Evolutionary conservation across 495 filamentous ascomycete species (phyloP).

Genomic region (Neurospora sp.): DNA sequence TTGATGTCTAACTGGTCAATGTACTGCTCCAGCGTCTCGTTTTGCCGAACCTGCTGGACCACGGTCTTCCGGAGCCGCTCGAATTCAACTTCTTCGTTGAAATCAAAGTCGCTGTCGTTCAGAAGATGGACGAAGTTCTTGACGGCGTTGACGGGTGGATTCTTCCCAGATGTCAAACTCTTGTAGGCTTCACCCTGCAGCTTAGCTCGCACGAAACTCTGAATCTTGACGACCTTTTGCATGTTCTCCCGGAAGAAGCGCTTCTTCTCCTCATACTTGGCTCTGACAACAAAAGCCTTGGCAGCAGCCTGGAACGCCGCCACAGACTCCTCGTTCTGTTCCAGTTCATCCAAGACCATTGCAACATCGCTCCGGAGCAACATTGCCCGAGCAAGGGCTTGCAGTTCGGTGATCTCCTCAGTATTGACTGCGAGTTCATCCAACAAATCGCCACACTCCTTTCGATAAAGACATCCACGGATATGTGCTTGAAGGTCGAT

Average conservation of each 20-base stretch:
- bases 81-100: conserved; percentile 96
- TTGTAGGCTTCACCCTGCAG: conserved; percentile 98
- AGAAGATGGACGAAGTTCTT: conserved; percentile 97
- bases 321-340: conserved; percentile 67
- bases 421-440: conserved; percentile 48
- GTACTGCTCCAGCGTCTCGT: conserved; percentile 94
- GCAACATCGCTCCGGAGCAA: conserved; percentile 63
- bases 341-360: conserved; percentile 59
- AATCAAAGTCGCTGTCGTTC: conserved; percentile 97
- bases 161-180: conserved; percentile 90
- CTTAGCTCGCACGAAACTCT: conserved; percentile 87
- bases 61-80: conserved; percentile 88
- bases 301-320: conserved; percentile 65
- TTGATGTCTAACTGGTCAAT: conserved; percentile 98
- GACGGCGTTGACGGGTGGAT: conserved; percentile 89
- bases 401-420: conserved; percentile 52
- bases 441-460: conserved; percentile 40
- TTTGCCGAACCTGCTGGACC: conserved; percentile 92
- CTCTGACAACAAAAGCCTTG: conserved; percentile 63
- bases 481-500: conserved; percentile 58
- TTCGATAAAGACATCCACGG: conserved; percentile 52
- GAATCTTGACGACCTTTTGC: conserved; percentile 97
- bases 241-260: conserved; percentile 90
- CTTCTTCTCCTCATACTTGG: conserved; percentile 70
- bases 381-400: conserved; percentile 70